Base-by-base conservation (phyloP, 78 protist species). In the Paulinella micropora region DNA sequence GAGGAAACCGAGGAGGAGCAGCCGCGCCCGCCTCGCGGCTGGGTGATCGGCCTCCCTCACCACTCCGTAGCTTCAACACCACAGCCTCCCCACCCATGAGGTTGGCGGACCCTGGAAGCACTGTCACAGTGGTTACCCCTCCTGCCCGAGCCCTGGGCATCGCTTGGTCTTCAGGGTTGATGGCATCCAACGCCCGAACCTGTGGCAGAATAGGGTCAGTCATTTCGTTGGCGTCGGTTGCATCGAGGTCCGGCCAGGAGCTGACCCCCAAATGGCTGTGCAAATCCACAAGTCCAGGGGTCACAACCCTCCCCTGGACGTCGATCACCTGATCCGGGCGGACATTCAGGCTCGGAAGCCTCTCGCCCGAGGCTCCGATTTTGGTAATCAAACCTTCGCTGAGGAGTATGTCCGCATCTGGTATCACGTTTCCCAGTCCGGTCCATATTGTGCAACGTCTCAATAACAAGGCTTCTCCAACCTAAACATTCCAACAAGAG, bases 41-140 rank as follows among this genome's bases (percentile, higher is more conserved):
- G n/a, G n/a, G n/a, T n/a, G n/a, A n/a, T n/a, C n/a, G n/a, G n/a
- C n/a, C n/a, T n/a, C n/a, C n/a, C n/a, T n/a, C n/a, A n/a, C n/a
- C n/a, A n/a, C n/a, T n/a, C n/a, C n/a, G n/a, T 29, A 32, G 36
- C 64, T 87, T 87, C 38, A 87, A 3, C 31, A n/a, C 23, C 34
- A 41, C 4, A 4, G 89, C 89, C 31, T 87, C 84, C 3, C 89
- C 89, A 1, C 89, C 89, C 89, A 87, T 87, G 23, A 32, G 31
- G 64, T 87, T 87, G 26, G 79, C 89, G 6, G 89, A 87, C 3
- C 89, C 89, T 3, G 89, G 89, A 28, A 87, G 89, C 6, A 87
- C 89, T 9, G 39, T 34, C 39, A 77, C 37, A 3, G 84, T 32
- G 36, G 89, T 87, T 3, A 87, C 89, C 23, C 89, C 89, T 3